Evolutionary conservation across 2,329 filamentous ascomycete species (phyloP).

Genomic region (Cladophialophora bantiana): DNA sequence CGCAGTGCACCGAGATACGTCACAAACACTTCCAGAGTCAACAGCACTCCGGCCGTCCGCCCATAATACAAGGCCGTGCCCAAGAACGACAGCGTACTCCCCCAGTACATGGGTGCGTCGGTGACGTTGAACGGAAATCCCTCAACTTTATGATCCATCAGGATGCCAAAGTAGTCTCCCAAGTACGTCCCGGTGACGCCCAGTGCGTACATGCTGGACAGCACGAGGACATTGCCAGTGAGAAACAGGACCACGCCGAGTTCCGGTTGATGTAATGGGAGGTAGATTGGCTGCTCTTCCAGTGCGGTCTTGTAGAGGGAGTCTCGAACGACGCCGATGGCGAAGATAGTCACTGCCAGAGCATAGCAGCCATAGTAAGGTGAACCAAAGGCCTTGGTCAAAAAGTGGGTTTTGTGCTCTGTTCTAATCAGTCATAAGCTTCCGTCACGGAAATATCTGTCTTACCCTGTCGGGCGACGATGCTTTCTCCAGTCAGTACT

Average conservation of each 20-base stretch:
- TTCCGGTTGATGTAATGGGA: conserved; percentile 70
- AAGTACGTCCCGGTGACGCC: conserved; percentile 96
- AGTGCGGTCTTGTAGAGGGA: conserved; percentile 85
- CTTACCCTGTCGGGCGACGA: conserved; percentile 80
- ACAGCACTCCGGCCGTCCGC: conserved; percentile 81
- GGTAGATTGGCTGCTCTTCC: conserved; percentile 75
- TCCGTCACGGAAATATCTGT: conserved; percentile 30
- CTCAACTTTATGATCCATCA: conserved; percentile 94
- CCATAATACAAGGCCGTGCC: conserved; percentile 84
- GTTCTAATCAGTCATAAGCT: conserved; percentile 28
- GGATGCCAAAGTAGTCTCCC: conserved; percentile 97
- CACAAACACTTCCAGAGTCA: conserved; percentile 76
- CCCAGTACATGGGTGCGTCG: conserved; percentile 94
- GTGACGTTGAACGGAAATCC: conserved; percentile 95
- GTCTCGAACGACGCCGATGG: conserved; percentile 87
- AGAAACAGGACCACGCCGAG: conserved; percentile 75
- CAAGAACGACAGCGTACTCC: conserved; percentile 89
- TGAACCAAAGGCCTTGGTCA: conserved; percentile 87
- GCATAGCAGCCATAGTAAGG: conserved; percentile 84
- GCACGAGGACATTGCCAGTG: conserved; percentile 80
- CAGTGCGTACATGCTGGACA: conserved; percentile 88
- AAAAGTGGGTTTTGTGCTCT: conserved; percentile 88
- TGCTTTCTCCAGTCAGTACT: conserved; percentile 58
- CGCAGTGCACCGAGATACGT: conserved; percentile 81
- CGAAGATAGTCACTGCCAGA: conserved; percentile 89